phyloP scores from a whole-genome alignment of 2,329 filamentous ascomycete species.

The Cladophialophora immunda region DNA sequence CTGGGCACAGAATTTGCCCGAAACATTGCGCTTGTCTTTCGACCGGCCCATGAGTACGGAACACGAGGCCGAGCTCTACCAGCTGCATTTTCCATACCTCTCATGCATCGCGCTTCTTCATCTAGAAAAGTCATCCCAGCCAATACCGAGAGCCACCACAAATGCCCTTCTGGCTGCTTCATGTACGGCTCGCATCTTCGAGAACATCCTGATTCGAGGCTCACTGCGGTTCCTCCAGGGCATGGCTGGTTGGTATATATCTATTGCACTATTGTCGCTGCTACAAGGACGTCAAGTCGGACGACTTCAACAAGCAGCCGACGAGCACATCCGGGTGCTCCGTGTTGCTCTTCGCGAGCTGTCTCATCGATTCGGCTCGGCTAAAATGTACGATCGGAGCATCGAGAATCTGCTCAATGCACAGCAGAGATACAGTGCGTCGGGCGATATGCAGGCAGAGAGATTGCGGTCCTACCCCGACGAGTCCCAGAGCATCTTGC shows the following conservation, averaged over 20 bases:
- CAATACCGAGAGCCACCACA: constrained; percentile 40
- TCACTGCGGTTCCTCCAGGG: constrained; percentile 53
- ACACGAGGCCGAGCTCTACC: constrained; percentile 54
- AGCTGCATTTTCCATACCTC: constrained; percentile 54
- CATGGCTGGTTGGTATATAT: constrained; percentile 56
- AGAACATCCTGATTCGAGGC: constrained; percentile 51
- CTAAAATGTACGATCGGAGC: no score
- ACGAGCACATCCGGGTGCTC: no score
- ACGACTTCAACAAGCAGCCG: no score
- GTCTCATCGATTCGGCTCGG: no score
- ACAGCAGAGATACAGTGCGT: no score
- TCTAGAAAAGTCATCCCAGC: constrained; percentile 47
- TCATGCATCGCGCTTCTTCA: constrained; percentile 54
- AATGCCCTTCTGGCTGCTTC: constrained; percentile 51
- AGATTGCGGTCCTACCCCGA: no score
- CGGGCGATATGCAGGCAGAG: no score
- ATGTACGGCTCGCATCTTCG: constrained; percentile 50
- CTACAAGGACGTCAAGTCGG: constrained; percentile 47
- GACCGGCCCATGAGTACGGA: constrained; percentile 41
- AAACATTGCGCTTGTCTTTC: constrained; percentile 47
- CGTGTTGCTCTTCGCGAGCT: no score
- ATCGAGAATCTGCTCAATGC: no score
- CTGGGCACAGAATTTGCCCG: constrained; percentile 49
- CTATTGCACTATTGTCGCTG: constrained; percentile 53
- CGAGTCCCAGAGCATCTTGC: no score